These are phyloP conservation scores for Beauveria sp. DNA, from an alignment of 2,329 filamentous ascomycete species.

Conservation along the genomic window DNA sequence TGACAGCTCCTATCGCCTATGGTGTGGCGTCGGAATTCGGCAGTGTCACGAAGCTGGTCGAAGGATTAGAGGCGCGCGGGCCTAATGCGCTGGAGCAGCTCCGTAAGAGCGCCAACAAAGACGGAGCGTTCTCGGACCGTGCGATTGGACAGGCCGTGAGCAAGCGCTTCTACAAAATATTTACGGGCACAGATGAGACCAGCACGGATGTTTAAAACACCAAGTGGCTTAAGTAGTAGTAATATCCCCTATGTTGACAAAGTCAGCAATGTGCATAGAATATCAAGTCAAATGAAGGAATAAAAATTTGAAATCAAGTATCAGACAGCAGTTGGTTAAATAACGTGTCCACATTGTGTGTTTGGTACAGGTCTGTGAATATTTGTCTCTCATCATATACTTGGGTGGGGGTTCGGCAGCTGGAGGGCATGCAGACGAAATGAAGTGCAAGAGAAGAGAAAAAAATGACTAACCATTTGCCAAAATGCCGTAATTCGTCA, in stretches of 20 bases:
- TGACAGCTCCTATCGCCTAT: slow-evolving; percentile 66
- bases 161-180: slow-evolving; percentile 51
- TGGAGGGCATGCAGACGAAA: not conserved
- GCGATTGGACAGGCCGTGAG: slow-evolving; percentile 52
- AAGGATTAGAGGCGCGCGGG: slow-evolving; percentile 50
- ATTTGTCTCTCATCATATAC: slow-evolving; percentile 59
- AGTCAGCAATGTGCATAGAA: slow-evolving; percentile 7
- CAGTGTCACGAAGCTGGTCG: slow-evolving; percentile 49
- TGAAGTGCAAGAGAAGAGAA: slow-evolving; percentile 2
- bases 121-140: slow-evolving; percentile 48
- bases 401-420: slow-evolving; percentile 12
- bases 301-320: slow-evolving; percentile 18
- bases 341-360: slow-evolving; percentile 55
- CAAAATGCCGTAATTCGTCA: not conserved
- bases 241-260: not conserved
- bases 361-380: slow-evolving; percentile 86
- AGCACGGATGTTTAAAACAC: slow-evolving; percentile 44
- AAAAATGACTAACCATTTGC: slow-evolving; percentile 31
- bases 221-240: not conserved
- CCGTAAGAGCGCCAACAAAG: slow-evolving; percentile 46
- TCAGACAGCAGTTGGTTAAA: slow-evolving; percentile 85
- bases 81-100: slow-evolving; percentile 56
- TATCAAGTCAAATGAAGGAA: slow-evolving; percentile 11
- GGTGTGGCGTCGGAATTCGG: slow-evolving; percentile 58
- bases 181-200: slow-evolving; percentile 46